Conservation (phyloP, 2,329 filamentous ascomycete species). For the Penicillium sp. region DNA sequence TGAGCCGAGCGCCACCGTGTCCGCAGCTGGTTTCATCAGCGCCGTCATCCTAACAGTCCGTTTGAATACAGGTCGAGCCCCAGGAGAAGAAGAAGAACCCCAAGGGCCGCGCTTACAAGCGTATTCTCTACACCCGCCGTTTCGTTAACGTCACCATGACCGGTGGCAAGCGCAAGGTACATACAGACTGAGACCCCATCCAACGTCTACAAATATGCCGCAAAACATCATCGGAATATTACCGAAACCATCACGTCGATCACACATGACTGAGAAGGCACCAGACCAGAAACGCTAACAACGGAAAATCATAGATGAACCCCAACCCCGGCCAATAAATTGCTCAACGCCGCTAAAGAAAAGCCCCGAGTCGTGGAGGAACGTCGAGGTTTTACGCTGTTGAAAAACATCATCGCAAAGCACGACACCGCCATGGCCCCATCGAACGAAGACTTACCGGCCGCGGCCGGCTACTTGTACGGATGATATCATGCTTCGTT, state of each 20-base stretch:
- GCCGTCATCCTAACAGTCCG: slow-evolving; percentile 19
- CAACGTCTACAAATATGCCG: slow-evolving; percentile 23
- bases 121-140: slow-evolving; percentile 90
- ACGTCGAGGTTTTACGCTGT: slow-evolving; percentile 23
- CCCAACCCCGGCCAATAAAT: slow-evolving; percentile 71
- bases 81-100: slow-evolving; percentile 90
- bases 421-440: slow-evolving; percentile 20
- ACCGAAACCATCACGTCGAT: neutral
- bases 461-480: slow-evolving; percentile 28
- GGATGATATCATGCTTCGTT: slow-evolving; percentile 30
- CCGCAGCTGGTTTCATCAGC: slow-evolving; percentile 2
- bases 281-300: slow-evolving; percentile 16
- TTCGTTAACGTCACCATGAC: slow-evolving; percentile 98
- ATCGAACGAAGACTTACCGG: slow-evolving; percentile 27
- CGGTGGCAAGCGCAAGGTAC: slow-evolving; percentile 96
- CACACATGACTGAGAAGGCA: neutral
- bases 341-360: slow-evolving; percentile 21
- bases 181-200: slow-evolving; percentile 16
- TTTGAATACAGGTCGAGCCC: slow-evolving; percentile 25
- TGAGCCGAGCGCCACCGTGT: slow-evolving; percentile 11
- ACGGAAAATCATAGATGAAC: slow-evolving; percentile 62
- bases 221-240: neutral
- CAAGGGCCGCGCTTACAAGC: slow-evolving; percentile 97
- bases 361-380: slow-evolving; percentile 22
- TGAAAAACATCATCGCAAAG: slow-evolving; percentile 21